Base-by-base conservation (phyloP, 176 grass and related monocot genomes). In the Aegilops tauschii region DNA sequence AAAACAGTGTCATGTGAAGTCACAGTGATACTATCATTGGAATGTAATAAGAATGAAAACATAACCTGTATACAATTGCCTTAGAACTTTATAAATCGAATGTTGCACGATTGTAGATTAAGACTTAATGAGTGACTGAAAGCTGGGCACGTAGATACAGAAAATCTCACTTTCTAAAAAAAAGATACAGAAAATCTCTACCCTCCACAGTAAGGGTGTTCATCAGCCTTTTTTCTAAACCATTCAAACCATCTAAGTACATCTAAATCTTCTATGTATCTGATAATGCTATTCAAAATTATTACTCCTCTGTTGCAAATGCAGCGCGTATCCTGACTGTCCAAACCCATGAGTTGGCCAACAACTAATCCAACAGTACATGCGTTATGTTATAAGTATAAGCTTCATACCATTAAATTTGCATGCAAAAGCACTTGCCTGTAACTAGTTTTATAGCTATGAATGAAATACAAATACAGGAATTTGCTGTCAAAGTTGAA, bases 1-100 rank as follows among this genome's bases (percentile, higher is more conserved):
- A 66, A 82, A 65, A 67, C 7, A 65, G 62, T 71, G 64, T 71
- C 72, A 91, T 6, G 5, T 44, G 64, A 50, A 76, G 32, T 62
- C 3, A 7, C 81, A 81, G 42, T 28, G 50, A 52, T 39, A 32
- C 23, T 17, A 29, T 25, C 29, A 69, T 65, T 7, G 2, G 5
- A 88, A 76, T 64, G 18, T 44, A 54, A 77, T 5, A 85, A 21
- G 9, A 74, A 6, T 6, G 40, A 69, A 14, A 36, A 18, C 28
- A 36, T 61, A 76, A 74, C 16, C 6, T 52, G 20, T 39, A 14
- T 69, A 13, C 8, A 16, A 20, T 50, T 35, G 14, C 14, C 78
- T 76, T 81, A 71, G 21, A 12, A 40, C 17, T 69, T 61, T 25
- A 61, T 76, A 47, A 83, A 77, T 7, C 14, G 52, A 80, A 63